Conservation (phyloP, 257 asterid genomes). For the Cynanchum wilfordii region DNA sequence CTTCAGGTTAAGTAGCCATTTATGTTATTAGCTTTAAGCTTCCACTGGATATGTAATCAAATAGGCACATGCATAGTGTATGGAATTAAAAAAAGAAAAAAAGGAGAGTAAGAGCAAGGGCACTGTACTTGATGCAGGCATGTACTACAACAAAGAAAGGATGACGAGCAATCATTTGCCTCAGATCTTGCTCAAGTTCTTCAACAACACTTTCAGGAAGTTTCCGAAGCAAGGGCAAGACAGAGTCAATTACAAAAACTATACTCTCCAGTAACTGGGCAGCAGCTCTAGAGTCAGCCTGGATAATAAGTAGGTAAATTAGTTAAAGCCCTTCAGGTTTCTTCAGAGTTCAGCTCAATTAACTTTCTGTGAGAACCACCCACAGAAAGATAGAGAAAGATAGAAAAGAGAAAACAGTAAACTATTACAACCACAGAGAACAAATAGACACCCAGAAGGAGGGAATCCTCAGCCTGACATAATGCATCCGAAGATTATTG, state of each 20-base stretch:
- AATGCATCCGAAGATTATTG: background rate
- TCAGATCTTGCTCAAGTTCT: slow-evolving; percentile 93
- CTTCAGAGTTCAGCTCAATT: background rate
- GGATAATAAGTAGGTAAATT: slow-evolving; percentile 26
- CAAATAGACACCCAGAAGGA: background rate
- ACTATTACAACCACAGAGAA: background rate
- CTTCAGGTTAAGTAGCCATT: too few species aligned
- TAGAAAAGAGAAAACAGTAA: background rate
- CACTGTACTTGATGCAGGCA: slow-evolving; percentile 81
- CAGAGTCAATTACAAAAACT: slow-evolving; percentile 80
- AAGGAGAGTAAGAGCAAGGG: background rate
- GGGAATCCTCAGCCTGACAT: background rate
- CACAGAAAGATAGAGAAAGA: background rate
- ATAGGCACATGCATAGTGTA: background rate
- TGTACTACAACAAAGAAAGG: slow-evolving; percentile 96
- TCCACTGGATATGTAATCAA: background rate
- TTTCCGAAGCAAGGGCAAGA: slow-evolving; percentile 85
- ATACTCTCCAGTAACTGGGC: slow-evolving; percentile 96
- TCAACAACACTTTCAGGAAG: slow-evolving; percentile 69
- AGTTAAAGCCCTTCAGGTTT: background rate
- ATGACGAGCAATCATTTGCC: slow-evolving; percentile 98
- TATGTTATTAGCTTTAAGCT: background rate
- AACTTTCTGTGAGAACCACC: background rate
- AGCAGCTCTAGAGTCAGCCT: slow-evolving; percentile 79
- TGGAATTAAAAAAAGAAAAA: background rate